Conservation (phyloP, 2,329 filamentous ascomycete genomes). For the Fusarium brevicatenulatum region DNA sequence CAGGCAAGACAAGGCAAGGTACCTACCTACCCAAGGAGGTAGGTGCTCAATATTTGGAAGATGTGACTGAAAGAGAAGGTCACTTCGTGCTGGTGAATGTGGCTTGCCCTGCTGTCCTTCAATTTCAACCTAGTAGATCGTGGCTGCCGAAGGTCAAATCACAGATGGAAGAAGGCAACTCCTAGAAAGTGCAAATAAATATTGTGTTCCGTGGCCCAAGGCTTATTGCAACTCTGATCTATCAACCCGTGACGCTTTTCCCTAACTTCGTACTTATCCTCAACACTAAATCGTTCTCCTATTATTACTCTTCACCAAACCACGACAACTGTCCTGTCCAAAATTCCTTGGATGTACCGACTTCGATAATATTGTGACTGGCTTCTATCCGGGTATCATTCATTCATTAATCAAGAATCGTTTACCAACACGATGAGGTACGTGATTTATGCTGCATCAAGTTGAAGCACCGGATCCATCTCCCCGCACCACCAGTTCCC, state of each 20-base stretch:
- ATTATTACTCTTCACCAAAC: not conserved
- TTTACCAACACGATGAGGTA: conserved; percentile 28
- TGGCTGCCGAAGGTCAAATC: not conserved
- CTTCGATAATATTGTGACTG: not conserved
- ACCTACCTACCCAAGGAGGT: not conserved
- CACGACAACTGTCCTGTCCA: not conserved
- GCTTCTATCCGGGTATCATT: not conserved
- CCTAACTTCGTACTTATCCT: conserved; percentile 4
- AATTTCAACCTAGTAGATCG: not conserved
- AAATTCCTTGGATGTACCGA: not conserved
- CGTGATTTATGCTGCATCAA: conserved; percentile 6
- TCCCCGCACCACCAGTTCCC: conserved; percentile 25
- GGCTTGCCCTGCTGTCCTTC: not conserved
- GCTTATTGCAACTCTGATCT: not conserved
- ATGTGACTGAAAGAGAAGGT: not conserved
- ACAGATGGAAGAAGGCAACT: not conserved
- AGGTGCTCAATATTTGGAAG: not conserved
- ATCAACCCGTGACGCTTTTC: not conserved
- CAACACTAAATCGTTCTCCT: not conserved
- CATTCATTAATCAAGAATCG: not conserved
- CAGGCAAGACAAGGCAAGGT: not conserved
- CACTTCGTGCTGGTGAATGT: not conserved
- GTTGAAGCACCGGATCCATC: conserved; percentile 13
- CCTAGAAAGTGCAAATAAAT: not conserved
- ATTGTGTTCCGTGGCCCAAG: not conserved